These are phyloP conservation scores for Syncephalastrum monosporum DNA, from an alignment of 371 early-diverging fungal species.

Conservation along the genomic window DNA sequence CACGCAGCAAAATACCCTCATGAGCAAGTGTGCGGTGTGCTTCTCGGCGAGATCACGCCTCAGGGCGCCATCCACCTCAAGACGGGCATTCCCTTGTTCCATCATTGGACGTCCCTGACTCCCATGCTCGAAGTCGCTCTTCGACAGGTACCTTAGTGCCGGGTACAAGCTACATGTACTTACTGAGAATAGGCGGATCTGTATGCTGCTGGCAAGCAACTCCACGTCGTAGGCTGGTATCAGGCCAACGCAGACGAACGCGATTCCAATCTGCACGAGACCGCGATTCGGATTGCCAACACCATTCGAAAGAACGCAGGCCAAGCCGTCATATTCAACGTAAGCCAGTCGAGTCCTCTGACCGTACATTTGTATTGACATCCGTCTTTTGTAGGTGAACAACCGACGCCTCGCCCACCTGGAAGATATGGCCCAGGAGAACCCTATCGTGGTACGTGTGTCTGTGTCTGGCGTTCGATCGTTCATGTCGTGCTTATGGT, in stretches of 20 bases:
- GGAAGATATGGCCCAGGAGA: conserved; percentile 4
- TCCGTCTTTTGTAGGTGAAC: conserved; percentile 18
- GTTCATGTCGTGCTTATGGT: no score
- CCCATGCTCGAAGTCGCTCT: conserved; percentile 81
- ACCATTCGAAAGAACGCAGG: conserved; percentile 42
- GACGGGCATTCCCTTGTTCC: conserved; percentile 77
- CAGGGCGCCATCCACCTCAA: conserved; percentile 34
- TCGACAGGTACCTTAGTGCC: conserved; percentile 55
- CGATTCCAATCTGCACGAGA: conserved; percentile 45
- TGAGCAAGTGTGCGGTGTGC: conserved; percentile 67
- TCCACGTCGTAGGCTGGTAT: conserved; percentile 63
- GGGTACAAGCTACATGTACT: background rate
- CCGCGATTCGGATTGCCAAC: conserved; percentile 52
- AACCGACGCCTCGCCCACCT: conserved; percentile 30
- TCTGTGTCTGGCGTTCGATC: no score
- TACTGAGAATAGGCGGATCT: conserved; percentile 45
- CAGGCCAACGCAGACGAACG: conserved; percentile 52
- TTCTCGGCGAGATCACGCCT: conserved; percentile 47
- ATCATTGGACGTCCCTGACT: conserved; percentile 73
- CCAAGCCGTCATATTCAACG: conserved; percentile 44
- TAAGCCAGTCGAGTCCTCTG: conserved; percentile 13
- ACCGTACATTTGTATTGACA: background rate
- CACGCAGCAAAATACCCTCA: conserved; percentile 84
- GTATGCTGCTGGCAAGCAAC: conserved; percentile 40
- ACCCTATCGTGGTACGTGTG: no score